These are phyloP conservation scores for Arthrobotrys musiformis DNA, from an alignment of 2,329 filamentous ascomycete genomes.

Conservation along the genomic window DNA sequence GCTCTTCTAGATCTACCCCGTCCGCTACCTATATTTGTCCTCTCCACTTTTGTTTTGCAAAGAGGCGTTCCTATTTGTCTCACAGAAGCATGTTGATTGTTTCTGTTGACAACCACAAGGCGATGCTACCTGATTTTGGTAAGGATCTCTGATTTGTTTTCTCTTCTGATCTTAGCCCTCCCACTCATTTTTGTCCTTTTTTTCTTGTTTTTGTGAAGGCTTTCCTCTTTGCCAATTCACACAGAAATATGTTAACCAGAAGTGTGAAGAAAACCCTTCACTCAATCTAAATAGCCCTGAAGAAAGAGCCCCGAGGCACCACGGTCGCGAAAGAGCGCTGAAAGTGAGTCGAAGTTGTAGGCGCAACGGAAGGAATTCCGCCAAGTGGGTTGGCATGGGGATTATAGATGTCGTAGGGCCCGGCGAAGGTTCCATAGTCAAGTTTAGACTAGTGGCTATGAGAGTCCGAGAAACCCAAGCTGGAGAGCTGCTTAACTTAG, in stretches of 20 bases:
- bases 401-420: too few species aligned
- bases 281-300: background rate
- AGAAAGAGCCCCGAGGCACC: too few species aligned
- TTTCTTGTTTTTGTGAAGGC: too few species aligned
- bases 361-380: background rate
- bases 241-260: too few species aligned
- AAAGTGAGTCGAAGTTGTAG: background rate
- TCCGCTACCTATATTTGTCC: background rate
- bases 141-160: background rate
- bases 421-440: too few species aligned
- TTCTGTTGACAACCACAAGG: background rate
- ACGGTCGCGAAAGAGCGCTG: too few species aligned
- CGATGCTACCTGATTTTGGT: background rate
- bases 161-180: too few species aligned
- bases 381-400: background rate
- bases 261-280: too few species aligned
- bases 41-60: background rate
- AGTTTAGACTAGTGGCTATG: background rate
- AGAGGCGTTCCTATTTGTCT: background rate
- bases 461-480: background rate
- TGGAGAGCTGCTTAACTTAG: background rate
- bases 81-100: conserved; percentile 4
- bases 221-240: too few species aligned
- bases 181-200: too few species aligned
- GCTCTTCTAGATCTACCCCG: background rate